A percentile compares a stretch with the other conserved stretches of the same genome.
phyloP scores from a whole-genome alignment of 257 asterid genomes.

The Ajuga chamaepitys region DNA sequence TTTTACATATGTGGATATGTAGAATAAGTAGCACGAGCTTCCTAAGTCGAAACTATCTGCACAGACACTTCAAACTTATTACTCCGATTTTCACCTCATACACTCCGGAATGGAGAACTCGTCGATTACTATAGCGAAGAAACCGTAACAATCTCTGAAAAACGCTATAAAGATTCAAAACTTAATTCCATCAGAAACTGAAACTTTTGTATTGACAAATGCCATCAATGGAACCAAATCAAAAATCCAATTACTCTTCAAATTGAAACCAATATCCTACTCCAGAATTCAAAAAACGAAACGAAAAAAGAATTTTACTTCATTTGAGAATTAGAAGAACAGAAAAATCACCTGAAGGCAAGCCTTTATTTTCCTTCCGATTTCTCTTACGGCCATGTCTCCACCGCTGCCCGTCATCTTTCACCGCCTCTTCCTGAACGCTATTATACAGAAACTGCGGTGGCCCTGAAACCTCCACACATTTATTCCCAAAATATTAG shows the following conservation, averaged over 20 bases:
- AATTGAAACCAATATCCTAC: background rate
- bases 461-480: slow-evolving; percentile 70
- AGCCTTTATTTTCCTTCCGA: slow-evolving; percentile 54
- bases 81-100: background rate
- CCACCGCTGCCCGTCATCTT: slow-evolving; percentile 44
- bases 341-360: slow-evolving; percentile 62
- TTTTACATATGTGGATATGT: too few species aligned
- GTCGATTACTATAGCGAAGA: background rate
- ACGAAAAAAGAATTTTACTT: background rate
- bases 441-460: slow-evolving; percentile 79
- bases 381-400: slow-evolving; percentile 55
- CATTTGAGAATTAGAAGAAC: background rate
- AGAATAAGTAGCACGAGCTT: background rate
- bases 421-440: slow-evolving; percentile 47
- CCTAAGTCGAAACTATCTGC: background rate
- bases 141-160: background rate
- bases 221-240: background rate
- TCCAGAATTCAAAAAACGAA: background rate
- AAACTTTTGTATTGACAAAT: background rate
- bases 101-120: background rate
- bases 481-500: background rate
- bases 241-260: background rate
- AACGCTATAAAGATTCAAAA: background rate
- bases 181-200: background rate
- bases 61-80: background rate